phyloP scores from a whole-genome alignment of 305 asterid genomes.

The Solanum hybrid region DNA sequence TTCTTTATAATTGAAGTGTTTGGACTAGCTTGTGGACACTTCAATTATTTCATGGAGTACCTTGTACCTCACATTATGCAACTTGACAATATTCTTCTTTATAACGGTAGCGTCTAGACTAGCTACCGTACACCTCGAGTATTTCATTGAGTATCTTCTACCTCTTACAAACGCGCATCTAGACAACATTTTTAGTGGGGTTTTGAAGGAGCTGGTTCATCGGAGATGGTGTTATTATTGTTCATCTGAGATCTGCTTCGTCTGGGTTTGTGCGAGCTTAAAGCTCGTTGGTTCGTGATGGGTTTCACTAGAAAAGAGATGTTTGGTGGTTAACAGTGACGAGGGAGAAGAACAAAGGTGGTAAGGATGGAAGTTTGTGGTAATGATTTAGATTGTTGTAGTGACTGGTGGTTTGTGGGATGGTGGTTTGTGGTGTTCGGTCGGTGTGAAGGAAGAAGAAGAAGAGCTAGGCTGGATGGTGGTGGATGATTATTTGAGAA shows the following conservation, averaged over 20 bases:
- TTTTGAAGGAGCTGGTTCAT: no score
- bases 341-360: background rate
- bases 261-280: background rate
- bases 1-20: no score
- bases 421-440: background rate
- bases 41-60: background rate
- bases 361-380: background rate
- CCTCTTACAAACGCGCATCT: no score
- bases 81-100: background rate
- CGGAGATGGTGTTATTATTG: no score
- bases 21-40: background rate
- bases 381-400: background rate
- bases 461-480: background rate
- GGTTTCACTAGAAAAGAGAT: background rate
- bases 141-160: no score
- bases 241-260: no score
- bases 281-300: background rate
- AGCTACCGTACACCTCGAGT: no score
- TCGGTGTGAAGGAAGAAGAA: background rate
- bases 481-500: background rate
- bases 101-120: no score
- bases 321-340: background rate
- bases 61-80: background rate
- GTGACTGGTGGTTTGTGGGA: background rate
- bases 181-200: no score